phyloP scores from a whole-genome alignment of 768 basidiomycete species.

The Sarcodon sp. region DNA sequence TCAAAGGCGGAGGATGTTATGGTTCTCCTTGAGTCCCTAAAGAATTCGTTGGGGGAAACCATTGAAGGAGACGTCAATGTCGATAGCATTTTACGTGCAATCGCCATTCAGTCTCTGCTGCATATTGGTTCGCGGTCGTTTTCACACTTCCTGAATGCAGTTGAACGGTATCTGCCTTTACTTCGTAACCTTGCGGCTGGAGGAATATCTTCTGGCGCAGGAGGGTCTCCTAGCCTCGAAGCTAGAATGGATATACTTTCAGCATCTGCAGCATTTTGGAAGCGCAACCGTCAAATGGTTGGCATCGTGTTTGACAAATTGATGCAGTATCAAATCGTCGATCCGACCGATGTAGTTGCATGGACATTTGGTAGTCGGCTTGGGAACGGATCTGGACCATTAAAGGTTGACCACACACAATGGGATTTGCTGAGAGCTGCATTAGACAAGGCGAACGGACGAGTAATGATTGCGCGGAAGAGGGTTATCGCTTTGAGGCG shows the following conservation, averaged over 20 bases:
- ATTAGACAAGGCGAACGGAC: conserved; percentile 83
- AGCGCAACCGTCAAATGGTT: conserved; percentile 73
- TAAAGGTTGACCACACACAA: conserved; percentile 38
- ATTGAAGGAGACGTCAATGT: conserved; percentile 51
- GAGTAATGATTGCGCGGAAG: conserved; percentile 65
- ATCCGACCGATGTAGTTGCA: conserved; percentile 79
- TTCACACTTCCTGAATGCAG: conserved; percentile 94
- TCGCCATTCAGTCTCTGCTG: conserved; percentile 79
- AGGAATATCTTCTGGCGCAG: conserved; percentile 22
- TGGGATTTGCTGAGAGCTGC: conserved; percentile 82
- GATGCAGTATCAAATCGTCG: conserved; percentile 96
- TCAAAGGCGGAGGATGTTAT: conserved; percentile 75
- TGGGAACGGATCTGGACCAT: conserved; percentile 22
- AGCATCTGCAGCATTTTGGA: conserved; percentile 72
- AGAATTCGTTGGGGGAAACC: conserved; percentile 47
- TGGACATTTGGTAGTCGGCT: conserved; percentile 67
- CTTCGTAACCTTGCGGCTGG: conserved; percentile 45
- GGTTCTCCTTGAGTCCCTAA: conserved; percentile 56
- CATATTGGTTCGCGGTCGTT: conserved; percentile 92
- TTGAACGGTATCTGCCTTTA: conserved; percentile 83
- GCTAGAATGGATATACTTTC: conserved; percentile 62
- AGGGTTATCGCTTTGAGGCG: conserved; percentile 72
- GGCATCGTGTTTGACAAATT: conserved; percentile 93
- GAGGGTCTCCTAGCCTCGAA: conserved; percentile 28
- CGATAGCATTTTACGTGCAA: conserved; percentile 56